A percentile compares a stretch with the other conserved stretches of the same genome.
phyloP scores from a whole-genome alignment of 2,329 filamentous ascomycete species.

The Cladobotryum mycophilum region DNA sequence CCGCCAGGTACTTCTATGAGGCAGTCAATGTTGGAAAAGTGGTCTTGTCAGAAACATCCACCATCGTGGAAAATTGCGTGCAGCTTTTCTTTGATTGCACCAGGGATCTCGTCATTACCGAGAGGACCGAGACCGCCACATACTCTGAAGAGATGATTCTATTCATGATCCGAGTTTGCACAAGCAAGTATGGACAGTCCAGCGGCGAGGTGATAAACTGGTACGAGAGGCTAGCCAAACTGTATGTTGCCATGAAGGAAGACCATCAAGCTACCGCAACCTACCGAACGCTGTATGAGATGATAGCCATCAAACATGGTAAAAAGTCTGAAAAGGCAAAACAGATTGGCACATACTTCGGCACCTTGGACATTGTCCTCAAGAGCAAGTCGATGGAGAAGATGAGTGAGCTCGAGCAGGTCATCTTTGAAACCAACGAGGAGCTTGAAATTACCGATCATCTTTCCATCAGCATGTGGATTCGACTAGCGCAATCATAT shows the following conservation, averaged over 20 bases:
- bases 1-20: slow-evolving; percentile 30
- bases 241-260: slow-evolving; percentile 32
- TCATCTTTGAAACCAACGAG: slow-evolving; percentile 31
- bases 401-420: slow-evolving; percentile 26
- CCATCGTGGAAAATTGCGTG: slow-evolving; percentile 29
- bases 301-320: slow-evolving; percentile 26
- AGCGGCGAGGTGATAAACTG: slow-evolving; percentile 32
- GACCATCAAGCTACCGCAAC: slow-evolving; percentile 25
- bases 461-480: slow-evolving; percentile 27
- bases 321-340: slow-evolving; percentile 25
- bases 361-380: slow-evolving; percentile 29
- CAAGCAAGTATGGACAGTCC: slow-evolving; percentile 26
- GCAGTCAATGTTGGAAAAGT: slow-evolving; percentile 26
- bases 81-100: slow-evolving; percentile 30
- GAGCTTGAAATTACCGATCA: slow-evolving; percentile 27
- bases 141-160: slow-evolving; percentile 33
- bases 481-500: slow-evolving; percentile 30
- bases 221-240: slow-evolving; percentile 29
- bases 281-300: slow-evolving; percentile 29
- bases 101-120: slow-evolving; percentile 27
- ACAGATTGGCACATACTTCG: slow-evolving; percentile 25
- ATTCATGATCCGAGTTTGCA: slow-evolving; percentile 32
- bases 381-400: slow-evolving; percentile 19
- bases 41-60: slow-evolving; percentile 26
- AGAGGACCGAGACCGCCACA: slow-evolving; percentile 29